A percentile compares a stretch with the other conserved stretches of the same genome.
Conservation (phyloP, 306 rosid species). For the Urtica urens region DNA sequence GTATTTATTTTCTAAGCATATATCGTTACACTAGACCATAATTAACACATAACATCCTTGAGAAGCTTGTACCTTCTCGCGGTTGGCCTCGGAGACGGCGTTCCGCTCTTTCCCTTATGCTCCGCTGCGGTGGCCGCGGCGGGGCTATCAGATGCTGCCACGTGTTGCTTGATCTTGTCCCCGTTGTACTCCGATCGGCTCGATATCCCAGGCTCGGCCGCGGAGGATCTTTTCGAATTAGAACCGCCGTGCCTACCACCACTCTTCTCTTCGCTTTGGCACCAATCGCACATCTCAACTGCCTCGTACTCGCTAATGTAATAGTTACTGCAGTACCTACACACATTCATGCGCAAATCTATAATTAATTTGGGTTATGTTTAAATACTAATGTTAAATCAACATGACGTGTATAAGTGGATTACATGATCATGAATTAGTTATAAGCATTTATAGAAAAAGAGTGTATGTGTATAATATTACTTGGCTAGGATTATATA, state of each 20-base stretch:
- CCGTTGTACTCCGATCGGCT: slow-evolving; percentile 50
- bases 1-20: no score
- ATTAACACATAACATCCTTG: slow-evolving; percentile 90
- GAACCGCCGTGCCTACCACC: slow-evolving; percentile 29
- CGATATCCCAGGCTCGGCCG: slow-evolving; percentile 3
- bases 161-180: slow-evolving; percentile 50
- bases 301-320: slow-evolving; percentile 41
- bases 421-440: background rate
- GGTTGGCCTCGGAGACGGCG: slow-evolving; percentile 64
- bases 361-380: background rate
- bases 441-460: no score
- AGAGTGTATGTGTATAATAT: no score
- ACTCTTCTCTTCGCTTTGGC: slow-evolving; percentile 51
- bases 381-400: slow-evolving; percentile 2
- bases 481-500: no score
- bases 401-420: background rate
- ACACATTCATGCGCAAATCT: slow-evolving; percentile 5
- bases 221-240: slow-evolving; percentile 33
- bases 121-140: slow-evolving; percentile 17
- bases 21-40: background rate
- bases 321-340: slow-evolving; percentile 77
- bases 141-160: slow-evolving; percentile 35
- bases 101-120: slow-evolving; percentile 33
- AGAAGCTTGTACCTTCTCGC: slow-evolving; percentile 99
- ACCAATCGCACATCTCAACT: slow-evolving; percentile 75